These are phyloP conservation scores for Pseudocercospora macadamiae DNA, from an alignment of 2,329 filamentous ascomycete genomes.

Conservation along the genomic window DNA sequence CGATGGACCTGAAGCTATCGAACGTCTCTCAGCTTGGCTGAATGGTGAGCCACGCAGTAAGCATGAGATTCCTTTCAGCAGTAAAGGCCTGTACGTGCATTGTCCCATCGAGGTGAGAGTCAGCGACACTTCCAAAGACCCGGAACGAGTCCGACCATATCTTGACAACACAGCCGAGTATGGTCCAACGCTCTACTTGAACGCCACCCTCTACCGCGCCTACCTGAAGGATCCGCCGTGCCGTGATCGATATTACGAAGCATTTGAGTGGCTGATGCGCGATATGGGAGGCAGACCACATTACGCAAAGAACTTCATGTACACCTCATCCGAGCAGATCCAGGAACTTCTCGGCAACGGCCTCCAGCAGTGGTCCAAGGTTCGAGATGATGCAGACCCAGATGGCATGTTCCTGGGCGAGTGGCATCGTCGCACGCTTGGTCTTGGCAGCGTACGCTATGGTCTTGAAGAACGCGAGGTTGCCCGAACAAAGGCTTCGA, in stretches of 20 bases:
- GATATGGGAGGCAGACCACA: slow-evolving; percentile 81
- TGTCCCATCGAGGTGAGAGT: slow-evolving; percentile 92
- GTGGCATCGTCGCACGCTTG: slow-evolving; percentile 78
- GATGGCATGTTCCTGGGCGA: slow-evolving; percentile 87
- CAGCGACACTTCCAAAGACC: slow-evolving; percentile 63
- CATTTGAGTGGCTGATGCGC: slow-evolving; percentile 88
- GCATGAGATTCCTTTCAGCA: slow-evolving; percentile 75
- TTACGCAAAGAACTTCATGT: slow-evolving; percentile 89
- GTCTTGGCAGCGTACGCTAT: slow-evolving; percentile 41
- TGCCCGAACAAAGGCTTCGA: slow-evolving; percentile 37
- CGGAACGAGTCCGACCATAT: slow-evolving; percentile 58
- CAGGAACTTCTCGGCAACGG: slow-evolving; percentile 69
- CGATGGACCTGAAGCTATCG: slow-evolving; percentile 84
- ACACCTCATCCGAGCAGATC: slow-evolving; percentile 62
- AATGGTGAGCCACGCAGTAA: slow-evolving; percentile 69
- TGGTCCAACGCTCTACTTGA: slow-evolving; percentile 81
- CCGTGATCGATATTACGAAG: slow-evolving; percentile 77
- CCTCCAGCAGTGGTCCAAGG: slow-evolving; percentile 66
- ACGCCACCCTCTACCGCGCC: slow-evolving; percentile 85
- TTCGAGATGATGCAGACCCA: slow-evolving; percentile 73
- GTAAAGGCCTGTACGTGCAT: slow-evolving; percentile 79
- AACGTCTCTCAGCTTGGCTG: slow-evolving; percentile 83
- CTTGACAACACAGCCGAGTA: slow-evolving; percentile 72
- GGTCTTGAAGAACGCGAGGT: slow-evolving; percentile 51
- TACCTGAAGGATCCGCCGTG: slow-evolving; percentile 79